Conservation (phyloP, 805 yeast genomes). For the Candida taoyuanica region DNA sequence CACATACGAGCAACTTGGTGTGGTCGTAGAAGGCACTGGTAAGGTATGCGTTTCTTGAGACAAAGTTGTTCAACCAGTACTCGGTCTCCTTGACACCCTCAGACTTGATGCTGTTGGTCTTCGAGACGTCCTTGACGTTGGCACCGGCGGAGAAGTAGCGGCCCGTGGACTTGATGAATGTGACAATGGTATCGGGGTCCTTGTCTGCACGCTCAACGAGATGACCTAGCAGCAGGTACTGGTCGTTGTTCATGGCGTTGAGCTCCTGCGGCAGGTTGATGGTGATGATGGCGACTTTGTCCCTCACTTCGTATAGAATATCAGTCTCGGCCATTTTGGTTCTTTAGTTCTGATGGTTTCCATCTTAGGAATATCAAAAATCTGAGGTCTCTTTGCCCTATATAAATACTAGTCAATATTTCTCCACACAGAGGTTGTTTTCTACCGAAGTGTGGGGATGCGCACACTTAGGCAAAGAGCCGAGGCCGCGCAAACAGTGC, state of each 20-base stretch:
- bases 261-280: conserved; percentile 55
- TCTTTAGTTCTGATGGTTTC: background rate
- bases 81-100: conserved; percentile 30
- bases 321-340: conserved; percentile 23
- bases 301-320: conserved; percentile 33
- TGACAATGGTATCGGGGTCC: conserved; percentile 56
- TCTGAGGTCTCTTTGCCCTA: too few species aligned
- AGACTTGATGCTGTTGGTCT: conserved; percentile 9
- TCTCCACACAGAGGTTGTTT: too few species aligned
- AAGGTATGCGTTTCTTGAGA: conserved; percentile 66
- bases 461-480: background rate
- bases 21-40: conserved; percentile 69
- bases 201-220: conserved; percentile 57
- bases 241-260: conserved; percentile 65
- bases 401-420: too few species aligned
- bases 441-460: background rate
- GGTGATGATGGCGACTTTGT: conserved; percentile 55
- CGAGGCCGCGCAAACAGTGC: background rate
- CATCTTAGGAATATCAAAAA: background rate
- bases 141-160: conserved; percentile 85
- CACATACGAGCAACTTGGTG: conserved; percentile 62
- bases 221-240: conserved; percentile 57
- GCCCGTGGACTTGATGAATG: conserved; percentile 68
- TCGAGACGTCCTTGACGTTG: conserved; percentile 41
- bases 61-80: conserved; percentile 52